Evolutionary conservation across 345 rosid species (phyloP), one percentile per base, ranked within the genome.

Genomic region (Sisymbrium irio): DNA sequence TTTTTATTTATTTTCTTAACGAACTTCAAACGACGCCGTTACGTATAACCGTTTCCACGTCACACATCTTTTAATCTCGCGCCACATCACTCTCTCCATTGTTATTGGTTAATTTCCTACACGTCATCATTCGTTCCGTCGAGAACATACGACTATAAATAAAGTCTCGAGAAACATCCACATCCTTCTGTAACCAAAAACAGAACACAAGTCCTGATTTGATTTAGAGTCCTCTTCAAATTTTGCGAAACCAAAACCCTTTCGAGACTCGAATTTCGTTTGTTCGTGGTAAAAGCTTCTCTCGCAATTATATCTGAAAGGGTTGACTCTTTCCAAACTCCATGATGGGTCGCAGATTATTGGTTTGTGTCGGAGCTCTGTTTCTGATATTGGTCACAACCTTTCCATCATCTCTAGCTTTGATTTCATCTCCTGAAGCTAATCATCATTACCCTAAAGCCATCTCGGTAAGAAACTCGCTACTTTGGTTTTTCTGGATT

Each of bases 381-480:
- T 13, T 86, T 71, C 53, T 86, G 56, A 40, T 85, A n/a, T 22
- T 84, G 6, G 67, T 80, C 58, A 42, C 86, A 53, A 37, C 17
- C 63, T 42, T 79, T 40, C 78, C 86, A 42, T 66, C 62, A 10
- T 78, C 84, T 25, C 10, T 1, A 11, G 85, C 88, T 44, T 71
- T 83, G 70, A 54, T 79, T 57, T 80, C 89, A 19, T 15, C 87
- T 33, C 83, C 84, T 27, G 80, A 81, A 6, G 59, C 81, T 66
- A 72, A 71, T 67, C 73, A 78, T 32, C 75, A 81, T 15, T 77
- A 76, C 76, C 95, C 98, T 17, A 89, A 89, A 79, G 91, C 96
- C 44, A 87, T 94, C 65, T 83, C 87, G 19, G 98, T 94, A 67
- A 78, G 87, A 71, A 41, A 1, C 15, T 22, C 13, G 18, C 7